Evolutionary conservation across 495 filamentous ascomycete species (phyloP), one percentile per base, ranked within the genome.

Genomic region (Platismatia glauca): DNA sequence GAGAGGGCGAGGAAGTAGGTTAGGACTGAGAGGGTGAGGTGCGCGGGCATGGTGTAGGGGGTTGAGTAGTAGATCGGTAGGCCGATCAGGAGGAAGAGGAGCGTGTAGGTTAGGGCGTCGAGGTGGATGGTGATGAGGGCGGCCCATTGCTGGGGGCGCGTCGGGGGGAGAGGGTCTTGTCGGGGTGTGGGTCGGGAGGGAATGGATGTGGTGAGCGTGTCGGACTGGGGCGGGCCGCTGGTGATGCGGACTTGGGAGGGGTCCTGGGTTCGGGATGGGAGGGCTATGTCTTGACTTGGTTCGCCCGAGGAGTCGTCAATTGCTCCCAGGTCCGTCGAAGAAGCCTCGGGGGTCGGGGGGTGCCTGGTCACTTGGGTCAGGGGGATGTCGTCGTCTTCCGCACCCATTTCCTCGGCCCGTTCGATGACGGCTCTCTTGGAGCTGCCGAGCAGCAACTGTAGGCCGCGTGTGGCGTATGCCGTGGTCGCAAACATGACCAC

Each of bases 41-140:
- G 81, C 20, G 76, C 69, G 5, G 81, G 81, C 77, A 82, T 81
- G 18, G 81, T 74, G 66, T 83, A 84, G 16, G 71, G 73, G 18
- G 67, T 72, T 56, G 67, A 67, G 64, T 81, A 82, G 70, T 79
- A 79, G 22, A 80, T 65, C 11, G 79, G 79, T 0, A 83, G 60
- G 6, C 80, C 80, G 18, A 79, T 68, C 50, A 79, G 70, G 57
- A 79, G 39, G 68, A 82, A 78, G 24, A 81, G 43, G 22, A 69
- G 1, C 39, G 46, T 41, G 65, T 79, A 81, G 22, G 67, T 75
- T 0, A 77, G 18, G 8, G 67, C 63, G 64, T 83, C 79, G 9
- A 81, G 68, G 34, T 77, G 67, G 0, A 64, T 16, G 52, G 75
- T 75, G 35, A 79, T 59, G 27, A 73, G 69, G 1, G 73, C 67